Evolutionary conservation across 2,329 filamentous ascomycete genomes (phyloP).

Genomic region (Ilyonectria destructans): DNA sequence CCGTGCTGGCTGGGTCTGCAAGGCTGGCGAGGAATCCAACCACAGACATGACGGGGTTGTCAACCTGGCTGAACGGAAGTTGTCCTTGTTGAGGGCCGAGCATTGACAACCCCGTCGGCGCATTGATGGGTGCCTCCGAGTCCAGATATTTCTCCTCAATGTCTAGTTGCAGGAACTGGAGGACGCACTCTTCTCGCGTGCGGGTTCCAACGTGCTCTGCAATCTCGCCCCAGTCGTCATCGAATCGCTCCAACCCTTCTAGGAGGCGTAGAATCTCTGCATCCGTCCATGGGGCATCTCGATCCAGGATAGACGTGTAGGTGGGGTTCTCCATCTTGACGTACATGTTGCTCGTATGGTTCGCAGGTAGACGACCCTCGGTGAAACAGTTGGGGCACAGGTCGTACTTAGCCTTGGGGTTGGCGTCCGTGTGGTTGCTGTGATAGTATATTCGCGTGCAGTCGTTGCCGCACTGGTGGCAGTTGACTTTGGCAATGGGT

Average conservation of each 20-base stretch:
- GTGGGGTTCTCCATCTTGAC: slow-evolving; percentile 91
- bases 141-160: slow-evolving; percentile 99
- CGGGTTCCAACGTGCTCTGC: slow-evolving; percentile 93
- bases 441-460: slow-evolving; percentile 80
- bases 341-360: slow-evolving; percentile 86
- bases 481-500: slow-evolving; percentile 81
- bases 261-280: slow-evolving; percentile 90
- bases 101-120: slow-evolving; percentile 74
- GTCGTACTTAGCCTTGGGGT: slow-evolving; percentile 83
- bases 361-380: slow-evolving; percentile 86
- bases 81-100: slow-evolving; percentile 83
- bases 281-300: slow-evolving; percentile 92
- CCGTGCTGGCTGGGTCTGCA: slow-evolving; percentile 90
- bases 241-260: slow-evolving; percentile 92
- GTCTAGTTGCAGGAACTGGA: slow-evolving; percentile 96
- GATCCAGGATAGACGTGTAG: slow-evolving; percentile 84
- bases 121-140: slow-evolving; percentile 71
- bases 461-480: slow-evolving; percentile 93
- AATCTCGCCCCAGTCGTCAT: slow-evolving; percentile 96
- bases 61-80: slow-evolving; percentile 90
- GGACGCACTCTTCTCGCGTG: slow-evolving; percentile 94
- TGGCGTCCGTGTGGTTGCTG: slow-evolving; percentile 70
- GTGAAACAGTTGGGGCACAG: slow-evolving; percentile 93
- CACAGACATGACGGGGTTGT: slow-evolving; percentile 97
- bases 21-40: slow-evolving; percentile 94